Conservation (phyloP, 139 green algal genomes). For the Chlorella sp. region DNA sequence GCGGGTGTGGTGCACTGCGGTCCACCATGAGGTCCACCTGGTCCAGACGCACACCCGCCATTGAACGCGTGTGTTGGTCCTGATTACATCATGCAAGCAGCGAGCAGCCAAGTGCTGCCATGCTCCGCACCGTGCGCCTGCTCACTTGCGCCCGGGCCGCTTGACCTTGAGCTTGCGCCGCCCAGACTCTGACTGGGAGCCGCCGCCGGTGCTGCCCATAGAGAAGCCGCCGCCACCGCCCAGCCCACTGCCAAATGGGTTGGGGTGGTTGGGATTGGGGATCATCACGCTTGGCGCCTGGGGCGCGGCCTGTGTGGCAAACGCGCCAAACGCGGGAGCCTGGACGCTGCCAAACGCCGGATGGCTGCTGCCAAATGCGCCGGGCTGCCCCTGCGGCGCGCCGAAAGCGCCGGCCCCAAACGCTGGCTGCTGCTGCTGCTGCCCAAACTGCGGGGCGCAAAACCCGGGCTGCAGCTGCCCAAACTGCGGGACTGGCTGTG, state of each 20-base stretch:
- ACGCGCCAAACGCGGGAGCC: constrained; percentile 11
- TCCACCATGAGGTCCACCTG: no score
- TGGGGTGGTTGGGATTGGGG: no score
- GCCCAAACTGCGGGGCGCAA: not conserved
- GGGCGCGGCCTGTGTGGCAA: not conserved
- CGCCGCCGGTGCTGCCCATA: constrained; percentile 29
- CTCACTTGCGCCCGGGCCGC: constrained; percentile 17
- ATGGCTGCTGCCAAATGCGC: constrained; percentile 7
- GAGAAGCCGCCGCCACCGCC: constrained; percentile 35
- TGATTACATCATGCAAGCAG: no score
- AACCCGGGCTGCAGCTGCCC: not conserved
- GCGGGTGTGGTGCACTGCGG: no score
- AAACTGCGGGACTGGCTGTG: not conserved
- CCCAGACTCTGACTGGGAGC: constrained; percentile 36
- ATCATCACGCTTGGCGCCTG: constrained; percentile 11
- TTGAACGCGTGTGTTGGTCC: no score
- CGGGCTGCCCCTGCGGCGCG: not conserved
- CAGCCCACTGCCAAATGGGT: constrained; percentile 35
- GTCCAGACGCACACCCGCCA: no score
- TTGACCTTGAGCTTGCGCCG: constrained; percentile 42
- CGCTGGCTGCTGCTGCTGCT: constrained; percentile 12
- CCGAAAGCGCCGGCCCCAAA: constrained; percentile 26
- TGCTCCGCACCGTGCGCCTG: no score
- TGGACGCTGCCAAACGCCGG: not conserved
- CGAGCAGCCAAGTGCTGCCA: no score